Evolutionary conservation across 1,284 basidiomycete genomes (phyloP).

Genomic region (Leccinum pachyderme): DNA sequence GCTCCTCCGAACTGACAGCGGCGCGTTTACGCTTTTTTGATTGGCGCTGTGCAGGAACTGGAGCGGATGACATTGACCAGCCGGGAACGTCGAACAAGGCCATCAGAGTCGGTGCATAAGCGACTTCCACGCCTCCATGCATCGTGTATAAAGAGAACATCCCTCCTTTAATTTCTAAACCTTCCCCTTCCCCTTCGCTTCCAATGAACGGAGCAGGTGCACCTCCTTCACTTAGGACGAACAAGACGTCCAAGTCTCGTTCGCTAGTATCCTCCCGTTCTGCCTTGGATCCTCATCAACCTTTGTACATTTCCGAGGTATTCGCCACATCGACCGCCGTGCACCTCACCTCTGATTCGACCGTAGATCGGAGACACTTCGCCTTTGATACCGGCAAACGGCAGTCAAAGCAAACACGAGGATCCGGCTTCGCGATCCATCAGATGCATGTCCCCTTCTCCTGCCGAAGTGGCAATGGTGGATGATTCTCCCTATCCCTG

Average conservation of each 20-base stretch:
- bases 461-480: constrained; percentile 12
- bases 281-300: constrained; percentile 17
- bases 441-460: constrained; percentile 8
- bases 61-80: constrained; percentile 56
- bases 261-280: constrained; percentile 5
- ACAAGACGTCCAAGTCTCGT: constrained; percentile 14
- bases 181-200: background rate
- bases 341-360: constrained; percentile 13
- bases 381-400: constrained; percentile 10
- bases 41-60: constrained; percentile 35
- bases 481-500: constrained; percentile 3
- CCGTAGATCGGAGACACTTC: constrained; percentile 12
- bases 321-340: background rate
- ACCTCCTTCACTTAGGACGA: constrained; percentile 10
- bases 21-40: constrained; percentile 71
- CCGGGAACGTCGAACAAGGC: constrained; percentile 70
- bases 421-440: constrained; percentile 7
- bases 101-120: constrained; percentile 27
- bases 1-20: constrained; percentile 41
- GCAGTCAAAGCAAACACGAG: background rate
- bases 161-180: background rate
- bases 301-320: constrained; percentile 16
- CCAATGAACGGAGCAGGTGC: constrained; percentile 14
- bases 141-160: constrained; percentile 26
- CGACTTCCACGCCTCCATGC: constrained; percentile 20